Evolutionary conservation across 192 early-diverging fungal genomes (phyloP), one percentile per base, ranked within the genome.

Genomic region (Paraglomus occultum): DNA sequence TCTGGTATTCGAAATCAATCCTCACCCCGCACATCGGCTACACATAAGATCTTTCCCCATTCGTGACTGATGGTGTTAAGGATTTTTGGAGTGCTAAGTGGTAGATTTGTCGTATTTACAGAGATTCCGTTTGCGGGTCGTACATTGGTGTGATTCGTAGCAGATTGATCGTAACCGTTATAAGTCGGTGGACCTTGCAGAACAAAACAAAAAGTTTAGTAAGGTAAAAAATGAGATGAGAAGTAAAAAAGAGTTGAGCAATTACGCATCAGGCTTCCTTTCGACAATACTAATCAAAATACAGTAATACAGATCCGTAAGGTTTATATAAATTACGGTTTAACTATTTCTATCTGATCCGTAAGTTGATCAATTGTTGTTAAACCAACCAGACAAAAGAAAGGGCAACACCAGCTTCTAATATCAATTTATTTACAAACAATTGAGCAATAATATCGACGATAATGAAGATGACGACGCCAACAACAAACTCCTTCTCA

Each of bases 11-110:
- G 6, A 40, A 51, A 38, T 4, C 11, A 20, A 14, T 39, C 47
- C 12, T 59, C 22, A 76, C 81, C 81, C 75, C 81, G 71, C 40
- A 83, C 75, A 53, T 83, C 81, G 31, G 81, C 81, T 5, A 83
- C 81, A 49, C 81, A 83, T 39, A 83, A 71, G 45, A 83, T 80
- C 70, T 74, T 83, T 42, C 79, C 81, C 31, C 72, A 74, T 6
- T 79, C 79, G 31, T 31, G 31, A 31, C 31, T 31, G 31, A 31
- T 31, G 2, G 77, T 76, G 38, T 67, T 76, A 44, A 80, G 71
- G 31, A 73, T 51, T 51, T 0, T 50, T 11, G 67, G 38, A 22
- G 17, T 70, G 46, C 53, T 38, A 40, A 59, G 5, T n/a, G 55
- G 23, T 51, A 70, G 55, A 49, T 70, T 70, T 11, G 51, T 38